A percentile compares a stretch with the other conserved stretches of the same genome.
Conservation (phyloP, 345 rosid species). For the Syzygium jambos region DNA sequence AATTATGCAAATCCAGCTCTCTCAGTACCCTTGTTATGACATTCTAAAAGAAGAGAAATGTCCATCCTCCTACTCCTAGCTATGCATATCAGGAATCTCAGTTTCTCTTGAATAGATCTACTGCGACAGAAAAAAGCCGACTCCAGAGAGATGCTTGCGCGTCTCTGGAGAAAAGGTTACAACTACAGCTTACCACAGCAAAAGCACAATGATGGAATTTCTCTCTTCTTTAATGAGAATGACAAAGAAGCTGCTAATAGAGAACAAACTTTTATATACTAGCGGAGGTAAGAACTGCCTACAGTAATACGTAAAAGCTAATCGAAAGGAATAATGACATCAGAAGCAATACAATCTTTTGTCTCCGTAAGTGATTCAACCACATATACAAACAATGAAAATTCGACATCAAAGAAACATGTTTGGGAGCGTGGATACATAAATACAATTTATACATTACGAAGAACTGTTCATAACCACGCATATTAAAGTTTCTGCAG, state of each 20-base stretch:
- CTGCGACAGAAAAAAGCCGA: background rate
- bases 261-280: background rate
- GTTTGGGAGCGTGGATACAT: background rate
- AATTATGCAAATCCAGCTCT: background rate
- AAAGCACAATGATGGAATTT: background rate
- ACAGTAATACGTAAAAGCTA: background rate
- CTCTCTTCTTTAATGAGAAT: background rate
- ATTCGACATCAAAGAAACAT: background rate
- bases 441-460: background rate
- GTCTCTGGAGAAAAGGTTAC: too few relatives aligned
- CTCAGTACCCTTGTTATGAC: background rate
- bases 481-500: background rate
- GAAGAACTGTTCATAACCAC: background rate
- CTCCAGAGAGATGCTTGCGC: too few relatives aligned
- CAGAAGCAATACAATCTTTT: background rate
- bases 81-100: background rate
- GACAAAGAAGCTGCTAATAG: background rate
- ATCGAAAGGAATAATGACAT: background rate
- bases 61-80: background rate
- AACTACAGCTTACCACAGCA: background rate
- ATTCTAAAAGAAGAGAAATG: background rate
- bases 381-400: background rate
- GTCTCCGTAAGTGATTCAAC: background rate
- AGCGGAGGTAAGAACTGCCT: background rate
- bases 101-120: background rate